phyloP scores from a whole-genome alignment of 1,139 yeast species.

The Scheffersomyces parashehatae region DNA sequence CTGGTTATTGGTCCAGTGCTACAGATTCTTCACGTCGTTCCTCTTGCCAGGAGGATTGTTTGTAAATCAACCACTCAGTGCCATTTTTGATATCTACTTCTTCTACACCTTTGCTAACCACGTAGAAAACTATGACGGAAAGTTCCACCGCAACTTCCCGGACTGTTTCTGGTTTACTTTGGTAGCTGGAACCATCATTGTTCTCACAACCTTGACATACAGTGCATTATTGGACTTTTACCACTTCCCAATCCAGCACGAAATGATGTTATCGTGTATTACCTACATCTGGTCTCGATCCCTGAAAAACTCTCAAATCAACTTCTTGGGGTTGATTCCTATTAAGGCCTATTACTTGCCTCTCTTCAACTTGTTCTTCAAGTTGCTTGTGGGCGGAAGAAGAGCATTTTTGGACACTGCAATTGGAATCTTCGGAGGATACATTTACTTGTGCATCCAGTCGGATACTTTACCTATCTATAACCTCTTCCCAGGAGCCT shows the following conservation, averaged over 20 bases:
- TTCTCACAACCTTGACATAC: constrained; percentile 30
- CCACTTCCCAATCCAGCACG: constrained; percentile 30
- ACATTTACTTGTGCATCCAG: constrained; percentile 60
- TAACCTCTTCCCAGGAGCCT: constrained; percentile 47
- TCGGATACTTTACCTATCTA: constrained; percentile 50
- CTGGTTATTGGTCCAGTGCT: constrained; percentile 28
- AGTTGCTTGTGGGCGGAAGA: constrained; percentile 46
- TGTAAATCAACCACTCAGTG: constrained; percentile 32
- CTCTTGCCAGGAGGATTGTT: constrained; percentile 41
- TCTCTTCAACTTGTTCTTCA: constrained; percentile 51
- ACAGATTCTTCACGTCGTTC: constrained; percentile 52
- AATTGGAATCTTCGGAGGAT: constrained; percentile 55
- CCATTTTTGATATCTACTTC: constrained; percentile 55
- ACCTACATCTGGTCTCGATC: constrained; percentile 62
- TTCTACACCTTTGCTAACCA: constrained; percentile 59
- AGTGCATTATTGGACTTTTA: constrained; percentile 22
- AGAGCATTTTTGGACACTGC: constrained; percentile 39
- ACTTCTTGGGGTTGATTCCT: constrained; percentile 54
- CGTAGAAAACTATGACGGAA: constrained; percentile 48
- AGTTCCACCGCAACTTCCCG: constrained; percentile 52
- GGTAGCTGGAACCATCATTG: constrained; percentile 48
- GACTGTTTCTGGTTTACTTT: constrained; percentile 59
- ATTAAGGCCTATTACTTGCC: constrained; percentile 63
- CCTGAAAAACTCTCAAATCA: constrained; percentile 50
- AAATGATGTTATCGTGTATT: constrained; percentile 50